These are phyloP conservation scores for Ceratobasidium sp. DNA, from an alignment of 1,284 basidiomycete species.

Conservation along the genomic window DNA sequence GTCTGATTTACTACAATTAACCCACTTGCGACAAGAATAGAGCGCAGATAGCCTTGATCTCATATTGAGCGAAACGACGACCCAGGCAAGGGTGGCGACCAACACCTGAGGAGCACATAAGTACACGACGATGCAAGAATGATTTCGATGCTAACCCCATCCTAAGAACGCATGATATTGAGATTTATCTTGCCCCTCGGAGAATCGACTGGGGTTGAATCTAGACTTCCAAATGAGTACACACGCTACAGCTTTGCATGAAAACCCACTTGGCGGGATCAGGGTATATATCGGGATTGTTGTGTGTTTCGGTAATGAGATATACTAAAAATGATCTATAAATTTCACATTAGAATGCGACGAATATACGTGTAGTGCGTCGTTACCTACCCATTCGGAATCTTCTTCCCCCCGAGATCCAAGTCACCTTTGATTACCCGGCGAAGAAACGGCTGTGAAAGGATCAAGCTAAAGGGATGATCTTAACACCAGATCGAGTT, in stretches of 20 bases:
- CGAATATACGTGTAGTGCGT: neutral
- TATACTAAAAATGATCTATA: slow-evolving; percentile 13
- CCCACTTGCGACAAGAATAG: slow-evolving; percentile 14
- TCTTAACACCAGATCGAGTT: neutral
- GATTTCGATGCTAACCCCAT: neutral
- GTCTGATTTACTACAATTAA: neutral
- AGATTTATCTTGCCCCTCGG: neutral
- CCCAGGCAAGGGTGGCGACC: slow-evolving; percentile 24
- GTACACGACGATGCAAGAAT: neutral
- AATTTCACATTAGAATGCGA: neutral
- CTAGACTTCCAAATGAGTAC: neutral
- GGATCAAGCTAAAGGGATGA: neutral
- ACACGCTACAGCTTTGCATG: neutral
- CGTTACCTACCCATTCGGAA: slow-evolving; percentile 13
- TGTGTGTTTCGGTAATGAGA: neutral
- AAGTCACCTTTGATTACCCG: slow-evolving; percentile 9
- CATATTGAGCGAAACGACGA: slow-evolving; percentile 19
- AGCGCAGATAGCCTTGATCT: slow-evolving; percentile 24
- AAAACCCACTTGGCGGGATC: slow-evolving; percentile 6
- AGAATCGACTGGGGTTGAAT: neutral
- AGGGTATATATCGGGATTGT: slow-evolving; percentile 17
- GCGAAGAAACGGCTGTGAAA: neutral
- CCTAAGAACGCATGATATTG: neutral
- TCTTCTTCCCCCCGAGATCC: neutral
- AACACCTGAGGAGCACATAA: neutral